phyloP scores from a whole-genome alignment of 192 early-diverging fungal species.

The Jimgerdemannia lactiflua region DNA sequence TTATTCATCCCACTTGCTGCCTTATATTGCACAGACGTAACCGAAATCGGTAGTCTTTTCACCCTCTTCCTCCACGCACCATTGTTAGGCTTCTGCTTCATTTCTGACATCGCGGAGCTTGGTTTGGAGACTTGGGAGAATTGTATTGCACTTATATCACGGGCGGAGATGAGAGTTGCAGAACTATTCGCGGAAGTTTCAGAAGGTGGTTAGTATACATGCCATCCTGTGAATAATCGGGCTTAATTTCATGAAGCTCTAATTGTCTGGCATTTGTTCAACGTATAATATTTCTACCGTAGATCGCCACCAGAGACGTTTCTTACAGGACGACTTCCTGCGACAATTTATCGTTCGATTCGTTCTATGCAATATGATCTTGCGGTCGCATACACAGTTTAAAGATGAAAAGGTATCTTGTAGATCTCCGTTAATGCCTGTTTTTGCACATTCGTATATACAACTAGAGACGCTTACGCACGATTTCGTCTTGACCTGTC shows the following conservation, averaged over 20 bases:
- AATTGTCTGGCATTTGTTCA: not conserved
- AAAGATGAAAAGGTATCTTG: slow-evolving; percentile 52
- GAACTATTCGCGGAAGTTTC: slow-evolving; percentile 40
- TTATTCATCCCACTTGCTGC: not conserved
- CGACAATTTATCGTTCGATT: slow-evolving; percentile 86
- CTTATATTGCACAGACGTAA: slow-evolving; percentile 32
- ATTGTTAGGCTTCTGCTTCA: slow-evolving; percentile 83
- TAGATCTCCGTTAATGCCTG: not conserved
- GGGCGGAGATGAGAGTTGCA: slow-evolving; percentile 50
- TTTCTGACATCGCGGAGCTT: slow-evolving; percentile 65
- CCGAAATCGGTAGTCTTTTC: slow-evolving; percentile 85
- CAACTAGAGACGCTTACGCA: not conserved
- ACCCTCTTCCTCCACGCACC: slow-evolving; percentile 94
- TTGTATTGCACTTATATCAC: slow-evolving; percentile 49
- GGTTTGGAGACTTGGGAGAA: slow-evolving; percentile 67
- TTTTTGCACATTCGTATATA: not conserved
- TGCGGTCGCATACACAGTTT: slow-evolving; percentile 65
- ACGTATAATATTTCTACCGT: not conserved
- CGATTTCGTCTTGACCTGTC: not conserved
- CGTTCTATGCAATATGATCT: slow-evolving; percentile 66
- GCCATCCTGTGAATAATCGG: not conserved
- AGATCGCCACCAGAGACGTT: slow-evolving; percentile 54
- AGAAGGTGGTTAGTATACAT: not conserved
- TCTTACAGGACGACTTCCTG: slow-evolving; percentile 91
- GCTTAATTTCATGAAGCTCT: not conserved